A percentile compares a stretch with the other conserved stretches of the same genome.
phyloP scores from a whole-genome alignment of 768 basidiomycete species.

The Lactifluus subvellereus region DNA sequence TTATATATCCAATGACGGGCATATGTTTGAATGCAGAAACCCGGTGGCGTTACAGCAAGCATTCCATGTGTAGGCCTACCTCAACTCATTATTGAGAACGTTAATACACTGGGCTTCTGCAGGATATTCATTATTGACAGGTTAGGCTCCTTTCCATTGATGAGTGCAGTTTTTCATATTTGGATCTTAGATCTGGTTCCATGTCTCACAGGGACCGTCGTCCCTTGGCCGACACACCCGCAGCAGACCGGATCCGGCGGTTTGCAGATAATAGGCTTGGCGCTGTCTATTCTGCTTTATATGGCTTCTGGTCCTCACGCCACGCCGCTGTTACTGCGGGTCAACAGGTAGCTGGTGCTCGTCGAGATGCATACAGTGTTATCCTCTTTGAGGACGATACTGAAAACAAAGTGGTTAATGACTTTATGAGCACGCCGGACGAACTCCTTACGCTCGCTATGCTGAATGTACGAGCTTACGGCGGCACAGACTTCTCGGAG shows the following conservation, averaged over 20 bases:
- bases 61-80: constrained; percentile 50
- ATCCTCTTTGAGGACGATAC: constrained; percentile 38
- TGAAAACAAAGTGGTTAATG: constrained; percentile 35
- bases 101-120: background rate
- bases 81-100: background rate
- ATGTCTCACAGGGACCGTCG: constrained; percentile 40
- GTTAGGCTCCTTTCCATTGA: constrained; percentile 25
- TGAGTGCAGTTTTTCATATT: background rate
- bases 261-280: constrained; percentile 46
- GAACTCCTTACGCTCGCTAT: constrained; percentile 36
- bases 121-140: constrained; percentile 52
- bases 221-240: constrained; percentile 43
- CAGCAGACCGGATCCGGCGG: constrained; percentile 34
- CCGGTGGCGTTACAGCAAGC: constrained; percentile 48
- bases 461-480: constrained; percentile 30
- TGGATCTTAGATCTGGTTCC: constrained; percentile 41
- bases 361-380: constrained; percentile 53
- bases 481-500: constrained; percentile 41
- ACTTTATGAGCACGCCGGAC: constrained; percentile 42
- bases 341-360: constrained; percentile 27
- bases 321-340: constrained; percentile 33
- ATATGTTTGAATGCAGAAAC: constrained; percentile 48
- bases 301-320: constrained; percentile 53
- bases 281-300: constrained; percentile 51
- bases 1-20: constrained; percentile 53